These are phyloP conservation scores for Oryza longistaminata DNA, from an alignment of 176 grass and related monocot species.

Conservation along the genomic window DNA sequence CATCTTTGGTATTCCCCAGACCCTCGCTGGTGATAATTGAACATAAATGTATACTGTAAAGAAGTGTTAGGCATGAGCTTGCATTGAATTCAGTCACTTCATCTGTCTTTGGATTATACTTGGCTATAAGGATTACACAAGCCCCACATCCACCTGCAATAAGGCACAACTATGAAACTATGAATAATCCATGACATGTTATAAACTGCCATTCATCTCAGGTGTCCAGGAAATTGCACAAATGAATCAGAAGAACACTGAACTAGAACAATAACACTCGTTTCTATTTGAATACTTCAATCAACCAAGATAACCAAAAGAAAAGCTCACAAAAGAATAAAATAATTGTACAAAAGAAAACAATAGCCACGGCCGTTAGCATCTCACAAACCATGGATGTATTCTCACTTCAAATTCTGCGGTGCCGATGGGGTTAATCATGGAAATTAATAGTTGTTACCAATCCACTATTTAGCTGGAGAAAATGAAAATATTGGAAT, in stretches of 20 bases:
- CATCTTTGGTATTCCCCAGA: constrained; percentile 57
- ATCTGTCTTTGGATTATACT: constrained; percentile 57
- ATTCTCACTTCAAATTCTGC: neutral
- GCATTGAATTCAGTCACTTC: constrained; percentile 63
- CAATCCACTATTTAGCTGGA: neutral
- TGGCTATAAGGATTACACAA: constrained; percentile 72
- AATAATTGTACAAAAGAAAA: neutral
- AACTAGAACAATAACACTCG: neutral
- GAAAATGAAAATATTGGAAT: neutral
- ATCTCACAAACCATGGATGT: neutral
- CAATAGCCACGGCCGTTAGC: neutral
- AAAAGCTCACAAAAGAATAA: neutral
- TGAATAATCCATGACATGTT: neutral
- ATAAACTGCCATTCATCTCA: neutral
- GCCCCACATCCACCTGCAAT: constrained; percentile 72
- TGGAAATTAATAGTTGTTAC: too few relatives aligned
- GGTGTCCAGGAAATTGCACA: neutral
- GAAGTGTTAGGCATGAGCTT: constrained; percentile 71
- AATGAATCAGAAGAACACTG: neutral
- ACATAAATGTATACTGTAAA: constrained; percentile 68
- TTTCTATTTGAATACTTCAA: neutral
- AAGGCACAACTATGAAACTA: neutral
- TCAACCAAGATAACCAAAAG: neutral
- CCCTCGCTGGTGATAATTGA: constrained; percentile 79
- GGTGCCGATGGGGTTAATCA: too few relatives aligned